Evolutionary conservation across 192 early-diverging fungal species (phyloP), one percentile per base, ranked within the genome.

Genomic region (Rhizoclosmatium sp.): DNA sequence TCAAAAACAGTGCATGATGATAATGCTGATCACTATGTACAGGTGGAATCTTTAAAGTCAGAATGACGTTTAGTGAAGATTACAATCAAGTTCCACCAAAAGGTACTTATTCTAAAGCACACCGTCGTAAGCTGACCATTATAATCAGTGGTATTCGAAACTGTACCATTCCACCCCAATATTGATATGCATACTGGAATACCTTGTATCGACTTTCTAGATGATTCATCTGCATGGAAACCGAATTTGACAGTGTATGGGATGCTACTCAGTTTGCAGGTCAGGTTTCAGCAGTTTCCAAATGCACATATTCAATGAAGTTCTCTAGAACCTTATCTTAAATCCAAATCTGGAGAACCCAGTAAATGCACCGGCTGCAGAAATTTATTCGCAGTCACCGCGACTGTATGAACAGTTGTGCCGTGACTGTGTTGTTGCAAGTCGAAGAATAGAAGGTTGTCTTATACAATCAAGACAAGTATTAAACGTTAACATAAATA

Each of bases 161-260:
- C 88, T 21, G 85, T 89, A 1, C 88, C 88, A 16, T 89, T 89
- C 71, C 88, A 89, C 81, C 88, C 88, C 2, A 89, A 89, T 59
- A 81, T 83, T 82, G 88, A 89, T 59, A 79, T 87, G 79, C 19
- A 58, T 1, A 83, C 85, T 16, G 88, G 88, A 12, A 46, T 62
- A 9, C 85, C 85, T 5, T 88, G 86, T 70, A 31, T 78, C 3
- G 59, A 56, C 12, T 80, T 85, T 60, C 79, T 89, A 41, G 73
- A 85, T 23, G 80, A 87, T 64, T 19, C 60, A 21, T 14, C 19
- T 2, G 65, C 51, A 7, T 89, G 87, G 87, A 47, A 81, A 9
- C 81, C 83, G 47, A 77, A 80, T 10, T 84, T 76, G n/a, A 59
- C 65, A 42, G 79, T 87, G 3, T 48, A 46, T 9, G 51, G 66